Percentiles rank a stretch among this genome's conserved stretches.
These are phyloP conservation scores for Rhododendron molle DNA, from an alignment of 148 eudicot genomes.

Conservation along the genomic window DNA sequence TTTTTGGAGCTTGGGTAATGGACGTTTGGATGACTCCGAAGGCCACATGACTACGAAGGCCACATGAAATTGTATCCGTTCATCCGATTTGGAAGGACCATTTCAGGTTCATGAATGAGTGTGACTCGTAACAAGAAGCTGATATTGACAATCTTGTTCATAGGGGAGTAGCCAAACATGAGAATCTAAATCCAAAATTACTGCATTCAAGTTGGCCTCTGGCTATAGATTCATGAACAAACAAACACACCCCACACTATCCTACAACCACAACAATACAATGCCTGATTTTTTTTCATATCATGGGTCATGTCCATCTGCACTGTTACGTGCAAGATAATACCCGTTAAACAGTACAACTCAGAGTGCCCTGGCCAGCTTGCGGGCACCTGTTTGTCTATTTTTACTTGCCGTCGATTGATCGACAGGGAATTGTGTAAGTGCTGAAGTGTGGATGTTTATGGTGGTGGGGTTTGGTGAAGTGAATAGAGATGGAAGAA, in stretches of 20 bases:
- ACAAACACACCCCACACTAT: neutral
- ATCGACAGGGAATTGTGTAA: too few relatives aligned
- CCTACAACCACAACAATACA: neutral
- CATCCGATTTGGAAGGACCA: too few relatives aligned
- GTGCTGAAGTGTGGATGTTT: too few relatives aligned
- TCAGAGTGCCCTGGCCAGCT: neutral
- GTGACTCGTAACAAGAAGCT: neutral
- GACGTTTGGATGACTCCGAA: too few relatives aligned
- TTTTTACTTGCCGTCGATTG: too few relatives aligned
- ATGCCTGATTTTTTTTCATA: neutral
- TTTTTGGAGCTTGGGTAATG: too few relatives aligned
- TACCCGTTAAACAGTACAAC: neutral
- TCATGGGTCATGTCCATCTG: neutral
- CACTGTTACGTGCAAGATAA: neutral
- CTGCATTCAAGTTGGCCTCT: neutral
- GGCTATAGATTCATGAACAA: neutral
- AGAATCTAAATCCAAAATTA: neutral
- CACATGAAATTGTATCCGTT: too few relatives aligned
- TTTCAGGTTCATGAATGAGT: too few relatives aligned
- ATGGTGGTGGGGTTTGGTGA: too few relatives aligned
- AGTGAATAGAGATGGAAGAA: too few relatives aligned
- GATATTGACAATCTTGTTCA: neutral
- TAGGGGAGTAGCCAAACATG: neutral
- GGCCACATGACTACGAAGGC: too few relatives aligned
- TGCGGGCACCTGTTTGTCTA: too few relatives aligned